phyloP scores from a whole-genome alignment of 1,139 yeast genomes.

The Blastobotrys petasosporus region DNA sequence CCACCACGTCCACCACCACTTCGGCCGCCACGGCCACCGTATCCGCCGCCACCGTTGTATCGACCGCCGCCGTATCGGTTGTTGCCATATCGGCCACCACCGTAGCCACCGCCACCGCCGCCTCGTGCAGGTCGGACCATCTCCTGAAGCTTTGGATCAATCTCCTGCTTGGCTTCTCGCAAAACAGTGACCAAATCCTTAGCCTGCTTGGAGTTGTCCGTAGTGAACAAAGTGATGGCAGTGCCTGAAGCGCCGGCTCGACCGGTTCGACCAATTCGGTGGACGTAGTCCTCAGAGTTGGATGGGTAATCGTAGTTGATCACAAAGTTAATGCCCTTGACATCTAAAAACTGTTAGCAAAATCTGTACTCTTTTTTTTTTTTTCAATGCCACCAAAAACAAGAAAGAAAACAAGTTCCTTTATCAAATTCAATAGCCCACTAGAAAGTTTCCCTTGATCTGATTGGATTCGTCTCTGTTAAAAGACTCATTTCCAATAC shows the following conservation, averaged over 20 bases:
- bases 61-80: conserved; percentile 41
- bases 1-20: conserved; percentile 33
- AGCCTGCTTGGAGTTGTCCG: conserved; percentile 80
- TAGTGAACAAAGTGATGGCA: conserved; percentile 91
- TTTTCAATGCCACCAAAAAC: conserved; percentile 1
- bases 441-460: too few species aligned
- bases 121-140: conserved; percentile 46
- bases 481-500: too few species aligned
- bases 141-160: conserved; percentile 49
- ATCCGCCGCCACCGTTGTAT: conserved; percentile 41
- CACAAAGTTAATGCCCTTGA: conserved; percentile 91
- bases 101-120: conserved; percentile 46
- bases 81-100: conserved; percentile 51
- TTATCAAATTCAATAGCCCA: too few species aligned
- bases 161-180: conserved; percentile 90
- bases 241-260: conserved; percentile 97
- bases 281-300: conserved; percentile 96
- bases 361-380: neutral
- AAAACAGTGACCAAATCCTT: conserved; percentile 84
- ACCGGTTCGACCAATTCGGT: conserved; percentile 96
- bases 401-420: neutral
- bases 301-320: conserved; percentile 97
- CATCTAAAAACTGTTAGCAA: conserved; percentile 50
- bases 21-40: conserved; percentile 29
- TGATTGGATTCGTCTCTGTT: too few species aligned